Conservation (phyloP, 1,139 yeast genomes). For the Saccharomycopsis crataegensis region DNA sequence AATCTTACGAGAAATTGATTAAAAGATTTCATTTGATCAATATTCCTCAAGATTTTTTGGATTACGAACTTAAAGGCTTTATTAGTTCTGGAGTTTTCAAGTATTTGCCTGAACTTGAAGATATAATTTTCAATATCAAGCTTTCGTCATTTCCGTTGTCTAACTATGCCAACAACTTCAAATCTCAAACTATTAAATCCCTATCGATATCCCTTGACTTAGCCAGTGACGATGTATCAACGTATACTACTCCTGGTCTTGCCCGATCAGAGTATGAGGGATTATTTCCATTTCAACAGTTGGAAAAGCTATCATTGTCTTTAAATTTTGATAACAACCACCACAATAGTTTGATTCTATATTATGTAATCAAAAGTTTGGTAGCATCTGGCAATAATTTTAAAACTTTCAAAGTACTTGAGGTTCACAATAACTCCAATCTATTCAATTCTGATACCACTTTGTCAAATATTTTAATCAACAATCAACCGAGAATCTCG, state of each 20-base stretch:
- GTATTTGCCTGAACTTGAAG: neutral
- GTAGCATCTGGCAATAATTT: constrained; percentile 5
- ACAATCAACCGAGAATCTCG: neutral
- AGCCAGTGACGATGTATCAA: neutral
- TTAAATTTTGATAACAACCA: constrained; percentile 12
- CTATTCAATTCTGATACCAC: constrained; percentile 8
- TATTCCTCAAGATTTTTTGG: constrained; percentile 11
- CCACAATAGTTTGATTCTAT: constrained; percentile 7
- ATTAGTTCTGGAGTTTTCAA: neutral
- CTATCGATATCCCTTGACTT: constrained; percentile 1
- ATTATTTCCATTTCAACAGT: constrained; percentile 8
- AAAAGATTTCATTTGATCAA: constrained; percentile 2
- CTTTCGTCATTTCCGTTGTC: neutral
- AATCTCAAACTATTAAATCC: neutral
- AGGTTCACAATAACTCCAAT: constrained; percentile 6
- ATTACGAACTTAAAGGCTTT: constrained; percentile 5
- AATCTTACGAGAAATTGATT: neutral
- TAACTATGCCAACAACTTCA: neutral
- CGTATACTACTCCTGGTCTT: neutral
- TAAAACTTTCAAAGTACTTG: neutral
- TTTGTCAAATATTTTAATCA: constrained; percentile 7
- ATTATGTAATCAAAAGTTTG: constrained; percentile 9
- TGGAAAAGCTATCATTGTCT: constrained; percentile 5
- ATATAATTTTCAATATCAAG: neutral
- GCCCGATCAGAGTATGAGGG: neutral